Evolutionary conservation across 129 eudicot species (phyloP).

Genomic region (Chrysanthemum seticuspe): DNA sequence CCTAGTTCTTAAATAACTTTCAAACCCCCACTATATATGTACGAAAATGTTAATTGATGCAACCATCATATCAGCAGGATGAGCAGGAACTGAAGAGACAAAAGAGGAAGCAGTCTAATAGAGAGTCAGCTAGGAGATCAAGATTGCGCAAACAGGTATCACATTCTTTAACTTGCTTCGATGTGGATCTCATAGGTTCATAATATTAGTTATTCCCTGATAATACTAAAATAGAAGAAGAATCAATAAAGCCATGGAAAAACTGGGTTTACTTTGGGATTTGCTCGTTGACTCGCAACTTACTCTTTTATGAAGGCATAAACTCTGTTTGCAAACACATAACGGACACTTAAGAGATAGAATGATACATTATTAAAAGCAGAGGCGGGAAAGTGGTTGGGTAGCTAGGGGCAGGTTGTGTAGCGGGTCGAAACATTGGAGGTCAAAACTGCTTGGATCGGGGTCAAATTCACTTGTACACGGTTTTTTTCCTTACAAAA

Average conservation of each 20-base stretch:
- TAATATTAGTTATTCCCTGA: neutral
- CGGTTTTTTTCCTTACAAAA: neutral
- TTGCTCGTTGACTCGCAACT: neutral
- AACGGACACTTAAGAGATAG: too few relatives aligned
- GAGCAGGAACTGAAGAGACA: constrained; percentile 93
- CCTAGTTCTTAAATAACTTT: neutral
- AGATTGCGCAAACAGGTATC: constrained; percentile 95
- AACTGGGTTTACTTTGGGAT: neutral
- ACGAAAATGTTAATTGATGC: constrained; percentile 10
- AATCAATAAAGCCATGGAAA: neutral
- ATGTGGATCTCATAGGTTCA: neutral
- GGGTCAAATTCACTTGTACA: neutral
- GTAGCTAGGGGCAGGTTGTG: neutral
- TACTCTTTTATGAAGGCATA: neutral
- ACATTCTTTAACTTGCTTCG: neutral
- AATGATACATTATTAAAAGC: too few relatives aligned
- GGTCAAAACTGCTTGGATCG: neutral
- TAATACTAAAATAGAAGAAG: neutral
- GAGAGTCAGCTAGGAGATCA: constrained; percentile 96
- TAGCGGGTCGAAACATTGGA: neutral
- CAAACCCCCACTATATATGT: neutral
- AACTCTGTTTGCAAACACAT: too few relatives aligned
- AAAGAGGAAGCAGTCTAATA: constrained; percentile 90
- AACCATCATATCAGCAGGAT: constrained; percentile 54
- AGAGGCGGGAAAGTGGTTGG: too few relatives aligned